Base-by-base conservation (phyloP, 2,329 filamentous ascomycete species). In the Xylaria sp. region DNA sequence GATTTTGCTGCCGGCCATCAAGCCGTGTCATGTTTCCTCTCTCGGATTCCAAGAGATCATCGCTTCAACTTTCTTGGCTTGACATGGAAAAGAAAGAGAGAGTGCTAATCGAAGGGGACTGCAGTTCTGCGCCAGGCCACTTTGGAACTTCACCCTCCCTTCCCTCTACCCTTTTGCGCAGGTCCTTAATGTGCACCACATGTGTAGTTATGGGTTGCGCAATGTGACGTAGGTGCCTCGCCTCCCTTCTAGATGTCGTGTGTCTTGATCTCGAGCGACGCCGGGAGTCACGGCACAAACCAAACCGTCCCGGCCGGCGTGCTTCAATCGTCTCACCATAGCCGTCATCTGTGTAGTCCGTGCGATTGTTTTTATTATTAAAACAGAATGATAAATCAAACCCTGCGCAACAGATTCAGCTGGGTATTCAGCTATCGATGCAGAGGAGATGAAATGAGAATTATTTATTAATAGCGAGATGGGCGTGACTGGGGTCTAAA, bases 231-330 rank as follows among this genome's bases (percentile, higher is more conserved):
- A 14, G 9, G 12, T 17, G 12, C 27, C 27, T 32, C 50, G 50
- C 27, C 17, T 24, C 36, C 27, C 53, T 5, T 17, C 2, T 27
- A 27, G 24, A 36, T 27, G 42, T 51, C 3, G 50, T 34, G 50
- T 59, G 61, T 66, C 59, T 50, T 64, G 62, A 51, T 59, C 34
- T 63, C 56, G 54, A 62, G 64, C 45, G 30, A 59, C 42, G 27
- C 62, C 61, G 68, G 61, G 54, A 51, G 48, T 48, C 56, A 14
- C 68, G 65, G 65, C 61, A 68, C 48, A 58, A 54, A 48, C 36
- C 48, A 62, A 34, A 19, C 30, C 21, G 48, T 24, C 56, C 57
- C 58, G 68, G 61, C 55, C 65, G 62, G 55, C n/a, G 36, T 19
- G 24, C 32, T 24, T 59, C 45, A 21, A 39, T 55, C 21, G 45